phyloP scores from a whole-genome alignment of 1,284 basidiomycete species.

The Rhodotorula sp. region DNA sequence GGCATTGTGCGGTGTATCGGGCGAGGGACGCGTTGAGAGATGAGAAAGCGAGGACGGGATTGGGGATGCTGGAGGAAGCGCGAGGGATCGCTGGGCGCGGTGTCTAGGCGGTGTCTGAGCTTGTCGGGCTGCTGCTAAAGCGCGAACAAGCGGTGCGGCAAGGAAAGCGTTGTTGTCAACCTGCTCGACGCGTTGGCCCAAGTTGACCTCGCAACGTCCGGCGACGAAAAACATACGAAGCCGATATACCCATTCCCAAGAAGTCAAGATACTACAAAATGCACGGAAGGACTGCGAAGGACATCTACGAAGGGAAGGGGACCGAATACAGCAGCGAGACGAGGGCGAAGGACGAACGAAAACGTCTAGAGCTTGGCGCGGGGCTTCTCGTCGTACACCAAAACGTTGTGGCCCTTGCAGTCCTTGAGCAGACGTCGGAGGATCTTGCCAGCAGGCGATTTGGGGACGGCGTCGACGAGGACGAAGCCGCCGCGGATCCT shows the following conservation, averaged over 20 bases:
- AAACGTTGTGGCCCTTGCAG: constrained; percentile 31
- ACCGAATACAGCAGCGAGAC: not conserved
- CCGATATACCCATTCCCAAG: not conserved
- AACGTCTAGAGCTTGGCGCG: constrained; percentile 27
- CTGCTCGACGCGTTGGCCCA: too few relatives aligned
- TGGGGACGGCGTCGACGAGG: constrained; percentile 31
- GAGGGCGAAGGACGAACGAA: not conserved
- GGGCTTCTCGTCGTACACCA: constrained; percentile 37
- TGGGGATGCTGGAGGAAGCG: too few relatives aligned
- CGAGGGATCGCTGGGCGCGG: too few relatives aligned
- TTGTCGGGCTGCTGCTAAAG: too few relatives aligned
- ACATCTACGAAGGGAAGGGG: not conserved
- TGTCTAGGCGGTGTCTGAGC: too few relatives aligned
- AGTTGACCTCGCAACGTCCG: not conserved
- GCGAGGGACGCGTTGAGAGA: not conserved
- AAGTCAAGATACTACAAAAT: not conserved
- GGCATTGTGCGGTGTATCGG: not conserved
- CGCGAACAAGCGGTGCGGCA: too few relatives aligned
- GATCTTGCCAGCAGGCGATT: constrained; percentile 38
- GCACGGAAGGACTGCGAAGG: not conserved
- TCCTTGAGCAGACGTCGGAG: constrained; percentile 36
- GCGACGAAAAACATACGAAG: not conserved
- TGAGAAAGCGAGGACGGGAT: not conserved
- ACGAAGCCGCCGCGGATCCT: constrained; percentile 40
- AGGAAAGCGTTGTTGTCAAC: too few relatives aligned